Evolutionary conservation across 2,329 filamentous ascomycete species (phyloP), one percentile per base, ranked within the genome.

Genomic region (Zalaria obscura): DNA sequence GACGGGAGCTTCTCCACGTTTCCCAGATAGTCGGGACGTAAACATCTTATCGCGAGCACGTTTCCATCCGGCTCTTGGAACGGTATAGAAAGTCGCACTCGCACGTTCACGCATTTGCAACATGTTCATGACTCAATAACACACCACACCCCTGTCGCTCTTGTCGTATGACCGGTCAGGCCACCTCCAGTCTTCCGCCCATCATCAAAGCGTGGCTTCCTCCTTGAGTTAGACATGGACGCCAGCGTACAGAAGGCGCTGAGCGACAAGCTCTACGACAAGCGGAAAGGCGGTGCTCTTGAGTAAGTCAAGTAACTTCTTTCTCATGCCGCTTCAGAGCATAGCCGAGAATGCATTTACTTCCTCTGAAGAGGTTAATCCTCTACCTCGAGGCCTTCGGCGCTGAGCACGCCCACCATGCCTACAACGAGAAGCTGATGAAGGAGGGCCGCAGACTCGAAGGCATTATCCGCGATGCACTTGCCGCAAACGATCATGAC

Each of bases 211-310:
- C 34, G 25, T 38, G 35, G 7, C 25, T 36, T 7, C 36, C 36
- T 38, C 36, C 11, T 11, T 36, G 34, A 36, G 34, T 3, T 29
- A 29, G 38, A 1, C 41, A 95, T 96, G 88, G 89, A 96, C 69
- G 71, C 76, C 56, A 80, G 79, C 59, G 85, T 95, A 59, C 86
- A 93, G 64, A 84, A 89, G 53, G 75, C 88, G 51, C 72, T 98
- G 59, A 93, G 93, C 60, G 91, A 98, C 67, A 98, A 95, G 75
- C 80, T 96, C 58, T 98, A 98, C 63, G 91, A 98, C 60, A 94
- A 93, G 70, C 78, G 93, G 59, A 98, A 98, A 65, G 80, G 87
- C 56, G 91, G 91, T 49, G 91, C 93, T 53, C 76, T 98, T 44
- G 91, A 98, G 87, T 94, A 78, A 56, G 82, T 68, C 36, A 38